phyloP scores from a whole-genome alignment of 306 rosid species.

The Medicago arabica region DNA sequence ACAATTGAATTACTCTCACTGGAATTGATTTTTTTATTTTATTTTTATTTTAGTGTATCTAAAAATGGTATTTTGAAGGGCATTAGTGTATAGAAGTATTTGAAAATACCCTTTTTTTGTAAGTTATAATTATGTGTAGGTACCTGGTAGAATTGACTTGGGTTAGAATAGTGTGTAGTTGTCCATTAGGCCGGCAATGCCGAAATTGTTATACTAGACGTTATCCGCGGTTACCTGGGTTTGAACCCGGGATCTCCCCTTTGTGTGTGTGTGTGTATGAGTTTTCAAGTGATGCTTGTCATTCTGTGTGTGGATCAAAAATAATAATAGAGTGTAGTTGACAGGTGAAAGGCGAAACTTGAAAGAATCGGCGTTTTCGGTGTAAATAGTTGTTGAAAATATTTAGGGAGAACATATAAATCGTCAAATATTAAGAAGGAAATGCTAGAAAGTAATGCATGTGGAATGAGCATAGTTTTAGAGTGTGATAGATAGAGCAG shows the following conservation, averaged over 20 bases:
- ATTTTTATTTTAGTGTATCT: background rate
- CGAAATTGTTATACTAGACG: no score
- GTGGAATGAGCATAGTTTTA: background rate
- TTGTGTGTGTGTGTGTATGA: no score
- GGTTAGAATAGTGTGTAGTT: background rate
- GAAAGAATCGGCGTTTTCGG: slow-evolving; percentile 15
- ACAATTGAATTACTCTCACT: background rate
- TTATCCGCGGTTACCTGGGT: no score
- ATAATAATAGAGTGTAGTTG: background rate
- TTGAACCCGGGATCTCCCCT: no score
- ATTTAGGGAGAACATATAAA: slow-evolving; percentile 14
- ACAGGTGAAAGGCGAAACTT: background rate
- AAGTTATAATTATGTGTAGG: background rate
- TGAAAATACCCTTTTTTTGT: background rate
- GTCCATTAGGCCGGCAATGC: no score
- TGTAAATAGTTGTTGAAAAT: background rate
- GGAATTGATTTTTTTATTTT: background rate
- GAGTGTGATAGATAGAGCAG: background rate
- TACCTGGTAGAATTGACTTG: slow-evolving; percentile 5
- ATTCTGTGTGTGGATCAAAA: no score
- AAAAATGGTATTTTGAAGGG: background rate
- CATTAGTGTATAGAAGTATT: background rate
- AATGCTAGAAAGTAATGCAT: background rate
- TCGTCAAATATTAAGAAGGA: background rate
- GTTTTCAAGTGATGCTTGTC: no score